These are phyloP conservation scores for Sporothrix globosa DNA, from an alignment of 2,329 filamentous ascomycete species.

Conservation along the genomic window DNA sequence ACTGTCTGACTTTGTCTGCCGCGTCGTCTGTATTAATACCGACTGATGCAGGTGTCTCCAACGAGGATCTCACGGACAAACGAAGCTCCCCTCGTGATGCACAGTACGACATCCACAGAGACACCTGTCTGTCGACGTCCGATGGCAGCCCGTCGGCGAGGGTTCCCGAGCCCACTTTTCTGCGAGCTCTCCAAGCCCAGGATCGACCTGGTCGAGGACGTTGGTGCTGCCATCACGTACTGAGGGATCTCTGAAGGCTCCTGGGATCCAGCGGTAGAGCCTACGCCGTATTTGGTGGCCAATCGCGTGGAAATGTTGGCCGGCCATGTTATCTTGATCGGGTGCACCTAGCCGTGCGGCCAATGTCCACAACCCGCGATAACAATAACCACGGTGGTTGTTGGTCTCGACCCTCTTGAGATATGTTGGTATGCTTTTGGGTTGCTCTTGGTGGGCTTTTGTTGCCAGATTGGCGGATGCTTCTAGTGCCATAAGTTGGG, in stretches of 20 bases:
- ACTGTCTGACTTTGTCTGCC: background rate
- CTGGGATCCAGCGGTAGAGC: background rate
- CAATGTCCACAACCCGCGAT: background rate
- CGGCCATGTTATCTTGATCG: constrained; percentile 7
- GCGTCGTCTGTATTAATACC: constrained; percentile 14
- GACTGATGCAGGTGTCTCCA: background rate
- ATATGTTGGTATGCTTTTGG: background rate
- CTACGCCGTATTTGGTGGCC: background rate
- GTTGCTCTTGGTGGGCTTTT: background rate
- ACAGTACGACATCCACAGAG: background rate
- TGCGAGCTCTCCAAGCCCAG: background rate
- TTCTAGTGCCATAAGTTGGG: background rate
- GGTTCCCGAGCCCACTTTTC: constrained; percentile 27
- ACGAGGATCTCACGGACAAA: background rate
- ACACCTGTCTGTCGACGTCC: background rate
- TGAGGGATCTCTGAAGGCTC: background rate
- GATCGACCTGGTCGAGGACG: background rate
- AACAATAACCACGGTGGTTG: background rate
- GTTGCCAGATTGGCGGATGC: background rate
- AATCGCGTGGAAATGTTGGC: background rate
- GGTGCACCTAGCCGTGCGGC: constrained; percentile 11
- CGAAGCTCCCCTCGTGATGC: background rate
- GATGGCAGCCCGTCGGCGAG: constrained; percentile 24
- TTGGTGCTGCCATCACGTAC: constrained; percentile 3
- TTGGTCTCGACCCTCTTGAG: too few species aligned